These are phyloP conservation scores for Sporobolomyces roseus DNA, from an alignment of 768 basidiomycete species.

Conservation along the genomic window DNA sequence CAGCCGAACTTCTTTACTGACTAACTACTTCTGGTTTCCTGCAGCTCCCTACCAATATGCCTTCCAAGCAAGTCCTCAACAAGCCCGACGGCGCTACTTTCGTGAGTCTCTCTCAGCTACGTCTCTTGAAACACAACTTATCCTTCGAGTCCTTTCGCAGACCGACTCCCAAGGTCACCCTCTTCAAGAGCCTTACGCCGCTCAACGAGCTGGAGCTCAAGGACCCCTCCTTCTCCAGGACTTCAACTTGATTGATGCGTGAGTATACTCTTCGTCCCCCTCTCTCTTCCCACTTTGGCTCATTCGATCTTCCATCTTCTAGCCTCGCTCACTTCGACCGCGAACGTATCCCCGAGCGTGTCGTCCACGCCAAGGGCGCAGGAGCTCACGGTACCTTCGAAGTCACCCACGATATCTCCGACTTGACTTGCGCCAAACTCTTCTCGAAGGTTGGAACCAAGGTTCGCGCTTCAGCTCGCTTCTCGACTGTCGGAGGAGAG, in stretches of 20 bases:
- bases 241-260: slow-evolving; percentile 41
- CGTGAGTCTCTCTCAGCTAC: too few relatives aligned
- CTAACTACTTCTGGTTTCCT: neutral
- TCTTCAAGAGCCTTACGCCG: slow-evolving; percentile 65
- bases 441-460: slow-evolving; percentile 50
- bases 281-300: neutral
- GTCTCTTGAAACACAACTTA: too few relatives aligned
- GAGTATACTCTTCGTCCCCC: neutral
- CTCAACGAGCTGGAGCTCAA: slow-evolving; percentile 66
- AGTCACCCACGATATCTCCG: slow-evolving; percentile 50
- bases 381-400: slow-evolving; percentile 53
- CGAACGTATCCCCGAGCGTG: slow-evolving; percentile 51
- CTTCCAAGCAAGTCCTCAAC: slow-evolving; percentile 6
- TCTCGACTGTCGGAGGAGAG: slow-evolving; percentile 55
- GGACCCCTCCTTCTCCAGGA: slow-evolving; percentile 87
- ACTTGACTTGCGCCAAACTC: slow-evolving; percentile 51
- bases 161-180: slow-evolving; percentile 59
- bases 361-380: slow-evolving; percentile 85
- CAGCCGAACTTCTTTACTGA: neutral
- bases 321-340: slow-evolving; percentile 67
- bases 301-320: neutral
- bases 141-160: too few relatives aligned
- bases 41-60: slow-evolving; percentile 3
- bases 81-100: slow-evolving; percentile 1
- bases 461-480: slow-evolving; percentile 45